A percentile compares a stretch with the other conserved stretches of the same genome.
phyloP scores from a whole-genome alignment of 2,329 filamentous ascomycete species.

The Keithomyces neogunnii region DNA sequence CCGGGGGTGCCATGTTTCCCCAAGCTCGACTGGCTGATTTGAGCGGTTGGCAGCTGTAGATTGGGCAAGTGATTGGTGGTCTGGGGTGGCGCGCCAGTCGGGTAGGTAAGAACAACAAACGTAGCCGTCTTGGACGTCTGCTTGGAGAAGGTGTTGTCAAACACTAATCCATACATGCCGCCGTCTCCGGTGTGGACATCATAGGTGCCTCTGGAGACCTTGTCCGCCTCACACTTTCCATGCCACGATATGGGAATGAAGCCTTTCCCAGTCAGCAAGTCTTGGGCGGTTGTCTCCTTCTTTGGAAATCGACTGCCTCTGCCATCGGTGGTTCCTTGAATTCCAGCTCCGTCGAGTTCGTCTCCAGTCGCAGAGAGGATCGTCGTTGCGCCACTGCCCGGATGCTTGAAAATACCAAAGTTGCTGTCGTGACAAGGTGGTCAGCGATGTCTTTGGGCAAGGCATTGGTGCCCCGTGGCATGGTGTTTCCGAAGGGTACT shows the following conservation, averaged over 20 bases:
- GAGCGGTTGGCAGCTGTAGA: slow-evolving; percentile 32
- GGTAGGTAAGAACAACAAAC: slow-evolving; percentile 89
- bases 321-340: slow-evolving; percentile 32
- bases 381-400: slow-evolving; percentile 57
- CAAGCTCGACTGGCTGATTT: slow-evolving; percentile 42
- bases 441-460: slow-evolving; percentile 7
- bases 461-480: background rate
- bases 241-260: slow-evolving; percentile 72
- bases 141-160: slow-evolving; percentile 99
- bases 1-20: slow-evolving; percentile 38
- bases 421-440: slow-evolving; percentile 45
- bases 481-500: slow-evolving; percentile 1
- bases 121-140: slow-evolving; percentile 90
- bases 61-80: slow-evolving; percentile 62
- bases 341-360: slow-evolving; percentile 36
- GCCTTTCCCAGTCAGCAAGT: slow-evolving; percentile 57
- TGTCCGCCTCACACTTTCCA: slow-evolving; percentile 93
- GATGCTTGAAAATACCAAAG: slow-evolving; percentile 96
- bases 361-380: slow-evolving; percentile 34
- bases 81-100: slow-evolving; percentile 70
- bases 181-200: slow-evolving; percentile 67
- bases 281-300: slow-evolving; percentile 53
- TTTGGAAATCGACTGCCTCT: slow-evolving; percentile 41
- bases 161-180: slow-evolving; percentile 93
- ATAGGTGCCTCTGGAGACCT: slow-evolving; percentile 83